Evolutionary conservation across 345 rosid species (phyloP).

Genomic region (Pseudoturritis turrita): DNA sequence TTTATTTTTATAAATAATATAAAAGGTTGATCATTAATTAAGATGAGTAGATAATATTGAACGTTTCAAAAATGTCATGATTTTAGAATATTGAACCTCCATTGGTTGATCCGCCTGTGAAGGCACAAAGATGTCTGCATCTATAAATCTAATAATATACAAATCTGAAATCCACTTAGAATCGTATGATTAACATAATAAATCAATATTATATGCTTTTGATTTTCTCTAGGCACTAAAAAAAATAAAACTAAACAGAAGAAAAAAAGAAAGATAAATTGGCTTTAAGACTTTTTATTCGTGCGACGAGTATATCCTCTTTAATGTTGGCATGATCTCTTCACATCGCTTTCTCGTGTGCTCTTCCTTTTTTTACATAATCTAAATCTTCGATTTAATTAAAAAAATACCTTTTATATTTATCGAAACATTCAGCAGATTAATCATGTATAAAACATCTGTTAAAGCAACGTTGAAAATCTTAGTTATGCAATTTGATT

Average conservation of each 20-base stretch:
- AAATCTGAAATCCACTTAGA: conserved; percentile 13
- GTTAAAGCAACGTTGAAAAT: conserved; percentile 9
- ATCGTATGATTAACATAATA: conserved; percentile 14
- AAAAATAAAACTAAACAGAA: background rate
- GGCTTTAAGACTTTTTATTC: conserved; percentile 29
- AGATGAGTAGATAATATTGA: conserved; percentile 11
- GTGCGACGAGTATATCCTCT: conserved; percentile 31
- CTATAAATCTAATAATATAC: background rate
- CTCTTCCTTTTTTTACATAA: background rate
- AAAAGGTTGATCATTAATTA: background rate
- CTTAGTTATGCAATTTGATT: background rate
- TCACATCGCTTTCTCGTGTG: conserved; percentile 31
- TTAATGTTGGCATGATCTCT: conserved; percentile 32
- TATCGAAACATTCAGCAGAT: conserved; percentile 6
- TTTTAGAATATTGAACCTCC: conserved; percentile 9
- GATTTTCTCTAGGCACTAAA: conserved; percentile 3
- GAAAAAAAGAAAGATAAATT: background rate
- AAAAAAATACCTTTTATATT: background rate
- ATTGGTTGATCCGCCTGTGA: conserved; percentile 30
- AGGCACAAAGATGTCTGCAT: conserved; percentile 30
- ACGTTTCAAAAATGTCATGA: conserved; percentile 31
- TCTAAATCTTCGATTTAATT: background rate
- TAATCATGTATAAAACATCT: conserved; percentile 9
- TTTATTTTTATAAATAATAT: background rate
- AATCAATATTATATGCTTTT: background rate